Conservation (phyloP, 305 asterid species). For the Stenogyne calaminthoides region DNA sequence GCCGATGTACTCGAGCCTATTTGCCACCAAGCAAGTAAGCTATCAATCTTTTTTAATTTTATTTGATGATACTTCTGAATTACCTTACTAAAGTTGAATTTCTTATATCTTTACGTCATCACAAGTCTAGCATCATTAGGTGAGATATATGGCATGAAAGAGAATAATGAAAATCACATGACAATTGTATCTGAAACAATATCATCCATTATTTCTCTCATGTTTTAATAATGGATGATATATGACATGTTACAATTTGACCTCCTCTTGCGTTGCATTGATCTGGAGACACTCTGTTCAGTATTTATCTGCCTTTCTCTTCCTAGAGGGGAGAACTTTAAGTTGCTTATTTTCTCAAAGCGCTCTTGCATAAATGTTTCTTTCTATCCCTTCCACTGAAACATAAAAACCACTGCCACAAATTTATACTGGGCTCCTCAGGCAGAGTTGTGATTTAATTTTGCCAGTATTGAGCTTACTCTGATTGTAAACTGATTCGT, state of each 20-base stretch:
- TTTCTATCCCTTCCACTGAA: slow-evolving; percentile 13
- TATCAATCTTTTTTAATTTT: slow-evolving; percentile 12
- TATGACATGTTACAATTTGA: not conserved
- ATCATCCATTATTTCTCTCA: not conserved
- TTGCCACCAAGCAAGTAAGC: slow-evolving; percentile 94
- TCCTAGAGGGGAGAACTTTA: not conserved
- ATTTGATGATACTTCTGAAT: slow-evolving; percentile 23
- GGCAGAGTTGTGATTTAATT: slow-evolving; percentile 3
- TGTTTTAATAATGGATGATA: not conserved
- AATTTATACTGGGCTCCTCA: not conserved
- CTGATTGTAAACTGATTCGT: not conserved
- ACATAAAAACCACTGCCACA: not conserved
- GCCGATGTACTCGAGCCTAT: slow-evolving; percentile 90
- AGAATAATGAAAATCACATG: not conserved
- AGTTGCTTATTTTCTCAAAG: not conserved
- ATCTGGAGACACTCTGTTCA: slow-evolving; percentile 3
- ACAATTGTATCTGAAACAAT: not conserved
- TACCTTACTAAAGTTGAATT: not conserved
- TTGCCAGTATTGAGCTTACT: slow-evolving; percentile 6
- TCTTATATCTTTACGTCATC: slow-evolving; percentile 1
- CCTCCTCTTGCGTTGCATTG: not conserved
- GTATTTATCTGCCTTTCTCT: not conserved
- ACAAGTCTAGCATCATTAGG: slow-evolving; percentile 1
- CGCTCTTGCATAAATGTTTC: not conserved
- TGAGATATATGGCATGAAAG: not conserved